phyloP scores from a whole-genome alignment of 768 basidiomycete genomes.

The Russula vinacea region DNA sequence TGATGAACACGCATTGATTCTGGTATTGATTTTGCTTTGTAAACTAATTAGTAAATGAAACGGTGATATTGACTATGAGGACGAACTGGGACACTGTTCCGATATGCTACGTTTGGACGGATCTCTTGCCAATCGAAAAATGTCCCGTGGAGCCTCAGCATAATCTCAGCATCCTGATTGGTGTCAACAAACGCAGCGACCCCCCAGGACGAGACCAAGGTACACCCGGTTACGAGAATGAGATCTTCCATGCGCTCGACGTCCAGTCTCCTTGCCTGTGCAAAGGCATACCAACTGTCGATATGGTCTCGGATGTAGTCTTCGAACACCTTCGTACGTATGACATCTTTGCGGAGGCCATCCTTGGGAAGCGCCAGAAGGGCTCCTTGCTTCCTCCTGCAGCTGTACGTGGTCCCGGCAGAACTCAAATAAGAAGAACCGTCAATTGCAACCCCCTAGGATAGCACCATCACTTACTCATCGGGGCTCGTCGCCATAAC shows the following conservation, averaged over 20 bases:
- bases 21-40: not conserved
- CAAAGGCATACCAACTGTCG: conserved; percentile 7
- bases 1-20: conserved; percentile 22
- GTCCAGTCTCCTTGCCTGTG: not conserved
- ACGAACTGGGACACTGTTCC: conserved; percentile 1
- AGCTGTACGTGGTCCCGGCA: not conserved
- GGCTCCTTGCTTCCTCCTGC: conserved; percentile 2
- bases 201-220: conserved; percentile 13
- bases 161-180: not conserved
- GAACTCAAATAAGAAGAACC: not conserved
- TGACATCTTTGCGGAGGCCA: conserved; percentile 1
- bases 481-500: not conserved
- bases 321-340: conserved; percentile 14
- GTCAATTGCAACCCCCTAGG: not conserved
- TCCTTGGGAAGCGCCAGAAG: conserved; percentile 5
- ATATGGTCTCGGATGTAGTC: conserved; percentile 13
- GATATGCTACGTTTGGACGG: not conserved
- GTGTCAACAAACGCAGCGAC: conserved; percentile 5
- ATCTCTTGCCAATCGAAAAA: not conserved
- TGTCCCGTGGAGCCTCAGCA: not conserved
- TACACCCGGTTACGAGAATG: conserved; percentile 20
- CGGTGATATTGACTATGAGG: not conserved
- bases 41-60: not conserved
- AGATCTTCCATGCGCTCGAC: conserved; percentile 20
- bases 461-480: not conserved